These are phyloP conservation scores for Chytriomyces hyalinus DNA, from an alignment of 192 early-diverging fungal species.

Conservation along the genomic window DNA sequence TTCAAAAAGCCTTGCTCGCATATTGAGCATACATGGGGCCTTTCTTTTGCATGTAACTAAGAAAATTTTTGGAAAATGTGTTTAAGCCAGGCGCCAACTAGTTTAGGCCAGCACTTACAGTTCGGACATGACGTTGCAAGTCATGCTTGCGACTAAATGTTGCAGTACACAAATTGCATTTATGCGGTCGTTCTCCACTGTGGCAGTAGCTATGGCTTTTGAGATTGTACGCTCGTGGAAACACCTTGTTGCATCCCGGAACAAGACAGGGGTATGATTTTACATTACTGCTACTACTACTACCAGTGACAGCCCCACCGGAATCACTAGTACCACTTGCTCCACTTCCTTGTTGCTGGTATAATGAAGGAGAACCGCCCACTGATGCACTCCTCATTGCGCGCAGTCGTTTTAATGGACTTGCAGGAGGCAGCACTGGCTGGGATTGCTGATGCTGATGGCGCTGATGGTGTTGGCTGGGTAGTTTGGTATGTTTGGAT, in stretches of 20 bases:
- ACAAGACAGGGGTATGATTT: constrained; percentile 37
- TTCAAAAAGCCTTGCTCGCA: constrained; percentile 18
- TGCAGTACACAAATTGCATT: constrained; percentile 65
- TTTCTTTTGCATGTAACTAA: constrained; percentile 29
- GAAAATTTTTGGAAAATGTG: neutral
- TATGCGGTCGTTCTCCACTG: constrained; percentile 54
- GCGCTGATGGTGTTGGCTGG: neutral
- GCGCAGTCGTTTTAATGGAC: neutral
- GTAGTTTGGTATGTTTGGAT: no score
- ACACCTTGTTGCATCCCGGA: constrained; percentile 69
- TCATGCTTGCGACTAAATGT: constrained; percentile 82
- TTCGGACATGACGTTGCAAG: constrained; percentile 61
- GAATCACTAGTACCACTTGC: no score
- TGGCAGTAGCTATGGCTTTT: constrained; percentile 77
- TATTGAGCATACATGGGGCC: constrained; percentile 3
- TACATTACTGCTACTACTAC: neutral
- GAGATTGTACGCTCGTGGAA: constrained; percentile 82
- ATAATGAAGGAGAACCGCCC: neutral
- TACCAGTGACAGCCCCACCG: neutral
- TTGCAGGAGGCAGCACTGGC: neutral
- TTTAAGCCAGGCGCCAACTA: neutral
- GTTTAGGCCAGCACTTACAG: neutral
- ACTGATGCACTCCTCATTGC: neutral
- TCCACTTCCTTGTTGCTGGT: no score
- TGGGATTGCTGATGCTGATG: neutral